phyloP scores from a whole-genome alignment of 139 green algal species.

The Chlamydomonas sp. region DNA sequence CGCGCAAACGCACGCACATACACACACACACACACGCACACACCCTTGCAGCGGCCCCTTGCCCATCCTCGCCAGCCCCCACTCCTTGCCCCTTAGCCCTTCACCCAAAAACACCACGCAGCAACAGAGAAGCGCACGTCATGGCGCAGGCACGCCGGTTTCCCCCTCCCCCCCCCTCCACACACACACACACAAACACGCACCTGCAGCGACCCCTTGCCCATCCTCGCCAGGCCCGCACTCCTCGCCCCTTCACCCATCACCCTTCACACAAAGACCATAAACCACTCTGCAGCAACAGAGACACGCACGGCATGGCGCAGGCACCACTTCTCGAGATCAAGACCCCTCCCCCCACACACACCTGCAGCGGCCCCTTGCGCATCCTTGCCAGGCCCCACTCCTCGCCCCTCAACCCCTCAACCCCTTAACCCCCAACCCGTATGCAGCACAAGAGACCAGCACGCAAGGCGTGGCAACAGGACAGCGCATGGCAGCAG shows the following conservation, averaged over 20 bases:
- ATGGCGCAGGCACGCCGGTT: not conserved
- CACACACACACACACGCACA: slow-evolving; percentile 1
- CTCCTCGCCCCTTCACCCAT: not conserved
- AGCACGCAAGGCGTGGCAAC: no score
- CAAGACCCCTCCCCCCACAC: no score
- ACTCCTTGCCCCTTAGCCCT: not conserved
- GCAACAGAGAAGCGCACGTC: not conserved
- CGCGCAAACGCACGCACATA: not conserved
- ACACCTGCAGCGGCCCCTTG: no score
- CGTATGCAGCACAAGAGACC: no score
- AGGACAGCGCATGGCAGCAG: no score
- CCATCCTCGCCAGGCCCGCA: not conserved
- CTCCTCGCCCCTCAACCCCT: no score
- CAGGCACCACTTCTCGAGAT: not conserved
- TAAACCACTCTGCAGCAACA: not conserved
- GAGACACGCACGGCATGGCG: not conserved
- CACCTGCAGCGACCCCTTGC: not conserved
- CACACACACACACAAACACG: not conserved
- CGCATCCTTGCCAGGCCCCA: no score
- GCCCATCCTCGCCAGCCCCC: no score
- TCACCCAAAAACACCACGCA: not conserved
- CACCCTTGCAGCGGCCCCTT: not conserved
- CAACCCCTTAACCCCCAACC: no score
- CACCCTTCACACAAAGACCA: not conserved
- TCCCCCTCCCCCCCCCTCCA: not conserved